Evolutionary conservation across 306 rosid genomes (phyloP), one percentile per base, ranked within the genome.

Genomic region (Ormosia semicastrata): DNA sequence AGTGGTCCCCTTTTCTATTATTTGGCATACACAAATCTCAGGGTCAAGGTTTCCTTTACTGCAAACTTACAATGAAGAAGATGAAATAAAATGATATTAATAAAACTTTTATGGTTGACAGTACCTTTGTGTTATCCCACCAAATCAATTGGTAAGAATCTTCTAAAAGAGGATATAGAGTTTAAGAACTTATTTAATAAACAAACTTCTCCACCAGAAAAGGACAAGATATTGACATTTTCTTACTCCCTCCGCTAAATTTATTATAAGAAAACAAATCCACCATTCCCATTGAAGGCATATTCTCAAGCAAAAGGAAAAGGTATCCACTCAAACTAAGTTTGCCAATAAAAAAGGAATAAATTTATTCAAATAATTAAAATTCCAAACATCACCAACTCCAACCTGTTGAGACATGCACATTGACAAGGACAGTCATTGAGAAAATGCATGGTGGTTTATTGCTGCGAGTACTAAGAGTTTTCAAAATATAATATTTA

Each of bases 1-100:
- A 58, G 89, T 82, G 98, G 94, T 91, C 95, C 97, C 91, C 84
- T 83, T 70, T 81, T 84, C 75, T 76, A 84, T 81, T 47, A 71
- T 73, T 40, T 72, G 73, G 75, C 77, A 84, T 82, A 86, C 77
- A 86, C 56, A 81, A 79, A 78, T 82, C 50, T 60, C 62, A 78
- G 88, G 83, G 84, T 81, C 86, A 75, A 82, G 77, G 82, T 75
- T 75, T 84, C 73, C 85, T 79, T 30, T 75, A 72, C 79, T 70
- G 88, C 76, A 82, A 69, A 18, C 65, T 85, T 64, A 73, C 81
- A 81, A 82, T 78, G 36, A 58, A 63, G 66, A 46, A 77, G 77
- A 65, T 33, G 76, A 84, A 87, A 78, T 64, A 77, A 82, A 58
- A 80, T 47, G 85, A 67, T 82, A 54, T 72, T 66, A 67, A 60